Evolutionary conservation across 768 basidiomycete genomes (phyloP).

Genomic region (Pisolithus tinctorius): DNA sequence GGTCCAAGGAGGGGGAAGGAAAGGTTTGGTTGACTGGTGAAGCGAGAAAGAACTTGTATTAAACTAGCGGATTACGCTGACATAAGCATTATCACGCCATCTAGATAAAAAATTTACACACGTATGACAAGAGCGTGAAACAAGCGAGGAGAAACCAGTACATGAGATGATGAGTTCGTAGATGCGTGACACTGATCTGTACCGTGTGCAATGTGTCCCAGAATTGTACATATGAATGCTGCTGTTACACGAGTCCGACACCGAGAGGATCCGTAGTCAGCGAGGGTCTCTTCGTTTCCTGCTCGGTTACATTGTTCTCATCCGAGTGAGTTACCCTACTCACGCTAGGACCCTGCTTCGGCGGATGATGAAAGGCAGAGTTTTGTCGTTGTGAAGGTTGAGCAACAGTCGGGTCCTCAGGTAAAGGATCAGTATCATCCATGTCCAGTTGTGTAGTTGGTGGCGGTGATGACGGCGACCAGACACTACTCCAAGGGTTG

Average conservation of each 20-base stretch:
- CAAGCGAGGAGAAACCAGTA: background rate
- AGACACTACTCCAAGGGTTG: constrained; percentile 58
- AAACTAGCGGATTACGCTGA: constrained; percentile 22
- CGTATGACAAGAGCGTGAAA: background rate
- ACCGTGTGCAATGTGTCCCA: too few species aligned
- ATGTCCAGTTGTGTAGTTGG: constrained; percentile 9
- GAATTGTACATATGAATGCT: background rate
- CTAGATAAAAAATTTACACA: background rate
- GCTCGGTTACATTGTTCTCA: constrained; percentile 13
- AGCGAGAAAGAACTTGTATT: constrained; percentile 6
- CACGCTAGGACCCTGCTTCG: constrained; percentile 6
- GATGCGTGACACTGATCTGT: too few species aligned
- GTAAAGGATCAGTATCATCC: constrained; percentile 23
- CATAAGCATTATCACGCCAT: constrained; percentile 39
- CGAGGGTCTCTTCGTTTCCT: constrained; percentile 9
- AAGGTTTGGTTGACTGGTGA: background rate
- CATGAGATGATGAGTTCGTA: background rate
- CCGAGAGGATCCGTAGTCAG: constrained; percentile 54
- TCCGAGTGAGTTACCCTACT: constrained; percentile 10
- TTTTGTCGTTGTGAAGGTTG: constrained; percentile 21
- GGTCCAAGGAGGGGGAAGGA: constrained; percentile 10
- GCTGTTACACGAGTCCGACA: constrained; percentile 49
- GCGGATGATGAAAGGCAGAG: constrained; percentile 5
- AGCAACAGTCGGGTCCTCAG: constrained; percentile 39
- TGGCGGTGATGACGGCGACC: constrained; percentile 21